These are phyloP conservation scores for Jacaranda mimosifolia DNA, from an alignment of 257 asterid genomes.

Conservation along the genomic window DNA sequence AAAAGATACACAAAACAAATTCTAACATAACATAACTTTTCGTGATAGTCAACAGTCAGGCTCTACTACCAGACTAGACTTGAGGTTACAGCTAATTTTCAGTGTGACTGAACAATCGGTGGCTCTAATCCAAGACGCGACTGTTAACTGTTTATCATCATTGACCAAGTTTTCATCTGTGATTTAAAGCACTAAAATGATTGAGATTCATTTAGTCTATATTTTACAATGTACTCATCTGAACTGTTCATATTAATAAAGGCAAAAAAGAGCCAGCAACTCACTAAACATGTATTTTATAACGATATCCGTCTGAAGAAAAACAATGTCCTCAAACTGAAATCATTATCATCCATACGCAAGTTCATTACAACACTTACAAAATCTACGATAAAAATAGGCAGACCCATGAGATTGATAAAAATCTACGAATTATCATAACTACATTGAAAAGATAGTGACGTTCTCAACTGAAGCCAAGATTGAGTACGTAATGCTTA, in stretches of 20 bases:
- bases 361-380: conserved; percentile 15
- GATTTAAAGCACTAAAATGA: too few relatives aligned
- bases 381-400: conserved; percentile 23
- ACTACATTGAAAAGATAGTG: conserved; percentile 29
- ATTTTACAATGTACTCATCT: not conserved
- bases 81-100: too few relatives aligned
- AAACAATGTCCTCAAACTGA: conserved; percentile 20
- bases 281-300: not conserved
- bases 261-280: not conserved
- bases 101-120: too few relatives aligned
- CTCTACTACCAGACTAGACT: too few relatives aligned
- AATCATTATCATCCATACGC: conserved; percentile 8
- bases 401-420: conserved; percentile 22
- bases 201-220: not conserved
- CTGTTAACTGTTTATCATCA: too few relatives aligned
- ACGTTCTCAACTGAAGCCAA: conserved; percentile 23
- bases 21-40: too few relatives aligned
- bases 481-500: conserved; percentile 10
- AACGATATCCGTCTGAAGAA: not conserved
- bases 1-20: too few relatives aligned
- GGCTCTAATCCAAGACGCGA: too few relatives aligned
- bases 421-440: conserved; percentile 38
- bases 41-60: too few relatives aligned
- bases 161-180: too few relatives aligned
- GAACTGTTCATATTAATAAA: not conserved